Conservation (phyloP, 257 asterid species). For the Gentiana straminea region DNA sequence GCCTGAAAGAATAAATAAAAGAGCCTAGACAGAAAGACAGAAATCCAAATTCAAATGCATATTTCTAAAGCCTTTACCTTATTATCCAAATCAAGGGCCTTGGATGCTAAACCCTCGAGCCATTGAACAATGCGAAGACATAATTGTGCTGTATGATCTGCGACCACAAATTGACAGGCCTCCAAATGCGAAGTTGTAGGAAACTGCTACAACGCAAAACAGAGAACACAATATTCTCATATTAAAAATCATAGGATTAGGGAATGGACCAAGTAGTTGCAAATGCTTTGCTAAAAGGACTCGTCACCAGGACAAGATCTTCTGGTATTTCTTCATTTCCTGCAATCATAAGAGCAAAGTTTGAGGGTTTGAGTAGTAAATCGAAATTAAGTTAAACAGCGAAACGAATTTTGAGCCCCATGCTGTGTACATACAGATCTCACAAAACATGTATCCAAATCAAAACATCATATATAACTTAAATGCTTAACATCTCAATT, state of each 20-base stretch:
- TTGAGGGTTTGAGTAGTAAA: slow-evolving; percentile 10
- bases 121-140: slow-evolving; percentile 94
- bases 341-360: slow-evolving; percentile 28
- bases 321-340: slow-evolving; percentile 82
- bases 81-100: slow-evolving; percentile 80
- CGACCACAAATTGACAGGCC: slow-evolving; percentile 74
- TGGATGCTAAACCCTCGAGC: slow-evolving; percentile 97
- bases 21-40: too few relatives aligned
- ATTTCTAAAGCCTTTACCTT: slow-evolving; percentile 39
- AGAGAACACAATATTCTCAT: slow-evolving; percentile 6
- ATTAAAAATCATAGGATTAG: slow-evolving; percentile 7
- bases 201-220: slow-evolving; percentile 36
- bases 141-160: slow-evolving; percentile 69
- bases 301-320: slow-evolving; percentile 61
- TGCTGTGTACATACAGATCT: too few relatives aligned
- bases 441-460: background rate
- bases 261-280: slow-evolving; percentile 8
- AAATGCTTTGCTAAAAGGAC: slow-evolving; percentile 10
- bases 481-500: too few relatives aligned
- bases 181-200: slow-evolving; percentile 92
- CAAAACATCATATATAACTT: background rate
- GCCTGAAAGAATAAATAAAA: background rate
- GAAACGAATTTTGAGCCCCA: too few relatives aligned
- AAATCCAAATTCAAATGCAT: slow-evolving; percentile 4
- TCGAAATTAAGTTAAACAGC: background rate